Evolutionary conservation across 1,284 basidiomycete genomes (phyloP).

Genomic region (Marasmius sp.): DNA sequence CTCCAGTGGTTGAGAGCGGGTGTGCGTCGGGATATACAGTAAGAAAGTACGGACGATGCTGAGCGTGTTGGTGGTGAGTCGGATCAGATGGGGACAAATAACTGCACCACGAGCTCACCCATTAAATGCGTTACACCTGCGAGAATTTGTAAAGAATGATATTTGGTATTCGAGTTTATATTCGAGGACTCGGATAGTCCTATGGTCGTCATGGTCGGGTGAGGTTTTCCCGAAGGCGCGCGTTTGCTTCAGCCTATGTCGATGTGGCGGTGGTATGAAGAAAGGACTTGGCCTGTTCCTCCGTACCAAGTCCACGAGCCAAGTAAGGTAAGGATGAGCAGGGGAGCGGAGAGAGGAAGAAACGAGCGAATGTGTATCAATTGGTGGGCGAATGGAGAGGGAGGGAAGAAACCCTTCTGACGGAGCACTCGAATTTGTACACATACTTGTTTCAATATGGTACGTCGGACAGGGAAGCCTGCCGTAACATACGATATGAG

Average conservation of each 20-base stretch:
- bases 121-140: neutral
- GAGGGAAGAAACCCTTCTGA: too few species aligned
- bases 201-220: neutral
- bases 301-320: too few species aligned
- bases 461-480: too few species aligned
- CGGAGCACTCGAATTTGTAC: too few species aligned
- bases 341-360: too few species aligned
- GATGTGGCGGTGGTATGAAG: neutral
- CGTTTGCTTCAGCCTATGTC: neutral
- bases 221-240: neutral
- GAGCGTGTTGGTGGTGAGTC: neutral
- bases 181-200: neutral
- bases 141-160: neutral
- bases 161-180: neutral
- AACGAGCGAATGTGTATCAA: too few species aligned
- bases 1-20: conserved; percentile 5
- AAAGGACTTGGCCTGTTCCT: too few species aligned
- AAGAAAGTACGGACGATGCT: conserved; percentile 5
- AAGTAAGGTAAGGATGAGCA: too few species aligned
- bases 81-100: neutral
- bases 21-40: conserved; percentile 9
- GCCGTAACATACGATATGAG: too few species aligned
- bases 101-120: neutral
- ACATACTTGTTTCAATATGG: too few species aligned
- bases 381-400: too few species aligned